Evolutionary conservation across 2,329 filamentous ascomycete genomes (phyloP).

Genomic region (Exophiala xenobiotica): DNA sequence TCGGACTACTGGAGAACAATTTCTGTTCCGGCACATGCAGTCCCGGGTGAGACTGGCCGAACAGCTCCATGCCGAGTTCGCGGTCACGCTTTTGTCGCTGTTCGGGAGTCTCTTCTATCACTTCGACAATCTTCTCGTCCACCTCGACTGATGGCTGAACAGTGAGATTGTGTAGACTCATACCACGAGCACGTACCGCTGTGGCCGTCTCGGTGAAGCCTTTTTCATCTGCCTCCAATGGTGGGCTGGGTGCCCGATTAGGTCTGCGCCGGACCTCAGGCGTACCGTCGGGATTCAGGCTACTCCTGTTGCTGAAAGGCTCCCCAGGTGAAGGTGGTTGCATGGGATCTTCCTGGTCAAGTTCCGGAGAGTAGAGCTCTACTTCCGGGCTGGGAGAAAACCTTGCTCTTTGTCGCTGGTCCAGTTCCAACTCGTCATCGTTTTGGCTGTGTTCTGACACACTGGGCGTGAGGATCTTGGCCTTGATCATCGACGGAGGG

Average conservation of each 20-base stretch:
- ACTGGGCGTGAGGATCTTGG: conserved; percentile 76
- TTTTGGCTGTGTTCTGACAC: conserved; percentile 70
- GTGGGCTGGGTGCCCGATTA: conserved; percentile 76
- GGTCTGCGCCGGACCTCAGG: conserved; percentile 38
- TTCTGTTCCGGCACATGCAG: conserved; percentile 50
- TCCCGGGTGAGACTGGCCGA: conserved; percentile 45
- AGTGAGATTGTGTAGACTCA: conserved; percentile 43
- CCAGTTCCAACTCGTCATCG: conserved; percentile 68
- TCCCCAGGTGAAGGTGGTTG: conserved; percentile 62
- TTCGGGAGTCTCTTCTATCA: conserved; percentile 34
- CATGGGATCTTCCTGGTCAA: conserved; percentile 67
- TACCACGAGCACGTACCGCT: conserved; percentile 65
- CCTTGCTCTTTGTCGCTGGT: conserved; percentile 59
- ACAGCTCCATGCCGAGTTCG: conserved; percentile 38
- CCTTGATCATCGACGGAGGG: conserved; percentile 50
- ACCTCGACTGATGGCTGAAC: conserved; percentile 37
- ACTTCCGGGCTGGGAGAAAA: conserved; percentile 91
- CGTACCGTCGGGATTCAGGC: conserved; percentile 33
- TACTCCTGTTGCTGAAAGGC: conserved; percentile 58
- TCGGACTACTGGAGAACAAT: conserved; percentile 39
- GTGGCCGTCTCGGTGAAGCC: conserved; percentile 96
- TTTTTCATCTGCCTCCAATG: conserved; percentile 88
- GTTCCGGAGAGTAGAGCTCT: conserved; percentile 82
- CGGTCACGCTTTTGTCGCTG: conserved; percentile 47
- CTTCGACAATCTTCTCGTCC: conserved; percentile 38